These are phyloP conservation scores for Tetracladium marchalianum DNA, from an alignment of 495 filamentous ascomycete genomes.

Conservation along the genomic window DNA sequence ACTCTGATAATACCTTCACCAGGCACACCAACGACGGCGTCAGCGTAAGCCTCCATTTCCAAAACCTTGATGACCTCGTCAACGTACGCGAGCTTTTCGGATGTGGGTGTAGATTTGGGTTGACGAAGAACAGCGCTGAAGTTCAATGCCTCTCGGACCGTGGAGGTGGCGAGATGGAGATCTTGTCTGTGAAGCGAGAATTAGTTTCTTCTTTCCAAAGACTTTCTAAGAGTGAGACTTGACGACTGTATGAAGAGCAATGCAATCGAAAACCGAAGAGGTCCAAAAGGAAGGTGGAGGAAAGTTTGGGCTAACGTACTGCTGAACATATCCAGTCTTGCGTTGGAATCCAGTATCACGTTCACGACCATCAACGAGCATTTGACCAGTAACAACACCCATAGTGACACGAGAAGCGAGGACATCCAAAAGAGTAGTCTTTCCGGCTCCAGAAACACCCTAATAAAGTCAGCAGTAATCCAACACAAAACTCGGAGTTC, in stretches of 20 bases:
- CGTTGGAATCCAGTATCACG: conserved; percentile 79
- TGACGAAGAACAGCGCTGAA: conserved; percentile 86
- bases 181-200: conserved; percentile 44
- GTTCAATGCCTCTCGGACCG: conserved; percentile 73
- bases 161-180: conserved; percentile 77
- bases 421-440: conserved; percentile 63
- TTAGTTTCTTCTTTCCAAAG: too few species aligned
- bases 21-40: conserved; percentile 79
- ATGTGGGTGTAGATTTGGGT: conserved; percentile 52
- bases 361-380: conserved; percentile 70
- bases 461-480: not conserved
- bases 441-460: conserved; percentile 61
- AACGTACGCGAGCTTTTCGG: conserved; percentile 78
- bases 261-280: too few species aligned
- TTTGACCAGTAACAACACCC: conserved; percentile 81
- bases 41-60: conserved; percentile 83
- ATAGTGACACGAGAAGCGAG: conserved; percentile 72
- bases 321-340: conserved; percentile 91
- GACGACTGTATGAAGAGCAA: not conserved
- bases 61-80: conserved; percentile 85
- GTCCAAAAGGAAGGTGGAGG: too few species aligned
- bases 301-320: conserved; percentile 21
- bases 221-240: not conserved
- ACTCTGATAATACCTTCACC: conserved; percentile 45
- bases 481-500: not conserved